Conservation (phyloP, 1,139 yeast species). For the Suhomyces choctaworum region DNA sequence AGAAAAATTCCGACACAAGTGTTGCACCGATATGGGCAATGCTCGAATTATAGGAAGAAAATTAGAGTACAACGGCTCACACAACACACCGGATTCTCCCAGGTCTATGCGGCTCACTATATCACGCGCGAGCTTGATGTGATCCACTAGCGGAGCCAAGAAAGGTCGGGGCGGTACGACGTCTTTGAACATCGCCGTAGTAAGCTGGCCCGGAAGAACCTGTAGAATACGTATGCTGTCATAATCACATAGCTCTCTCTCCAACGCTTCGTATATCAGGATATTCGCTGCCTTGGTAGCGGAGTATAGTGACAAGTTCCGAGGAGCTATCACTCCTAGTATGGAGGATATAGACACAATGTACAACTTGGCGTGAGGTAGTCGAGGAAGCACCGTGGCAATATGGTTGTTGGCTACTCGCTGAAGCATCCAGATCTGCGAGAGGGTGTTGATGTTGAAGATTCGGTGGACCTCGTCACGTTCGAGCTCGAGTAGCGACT, state of each 20-base stretch:
- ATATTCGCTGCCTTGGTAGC: constrained; percentile 65
- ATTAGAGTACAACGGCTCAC: constrained; percentile 61
- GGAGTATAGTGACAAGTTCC: constrained; percentile 61
- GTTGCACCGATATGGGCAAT: constrained; percentile 52
- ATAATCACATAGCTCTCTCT: constrained; percentile 43
- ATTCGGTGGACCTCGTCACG: constrained; percentile 34
- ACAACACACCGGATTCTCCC: constrained; percentile 56
- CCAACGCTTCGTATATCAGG: constrained; percentile 59
- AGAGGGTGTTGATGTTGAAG: constrained; percentile 55
- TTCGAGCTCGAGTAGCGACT: constrained; percentile 39
- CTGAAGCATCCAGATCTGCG: constrained; percentile 55
- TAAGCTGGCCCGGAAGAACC: constrained; percentile 68
- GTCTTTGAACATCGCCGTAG: constrained; percentile 62
- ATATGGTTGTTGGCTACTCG: constrained; percentile 33
- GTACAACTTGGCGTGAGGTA: constrained; percentile 33
- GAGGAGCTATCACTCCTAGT: constrained; percentile 71
- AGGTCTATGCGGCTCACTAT: constrained; percentile 41
- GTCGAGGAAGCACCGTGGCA: constrained; percentile 15
- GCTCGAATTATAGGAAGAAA: constrained; percentile 53
- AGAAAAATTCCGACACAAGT: constrained; percentile 49
- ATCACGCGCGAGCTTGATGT: constrained; percentile 39
- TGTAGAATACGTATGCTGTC: constrained; percentile 44
- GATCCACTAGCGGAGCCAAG: constrained; percentile 63
- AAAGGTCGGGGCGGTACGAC: constrained; percentile 57
- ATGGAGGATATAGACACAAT: constrained; percentile 69